A percentile compares a stretch with the other conserved stretches of the same genome.
Evolutionary conservation across 257 asterid species (phyloP).

Genomic region (Solanum ossicruentum): DNA sequence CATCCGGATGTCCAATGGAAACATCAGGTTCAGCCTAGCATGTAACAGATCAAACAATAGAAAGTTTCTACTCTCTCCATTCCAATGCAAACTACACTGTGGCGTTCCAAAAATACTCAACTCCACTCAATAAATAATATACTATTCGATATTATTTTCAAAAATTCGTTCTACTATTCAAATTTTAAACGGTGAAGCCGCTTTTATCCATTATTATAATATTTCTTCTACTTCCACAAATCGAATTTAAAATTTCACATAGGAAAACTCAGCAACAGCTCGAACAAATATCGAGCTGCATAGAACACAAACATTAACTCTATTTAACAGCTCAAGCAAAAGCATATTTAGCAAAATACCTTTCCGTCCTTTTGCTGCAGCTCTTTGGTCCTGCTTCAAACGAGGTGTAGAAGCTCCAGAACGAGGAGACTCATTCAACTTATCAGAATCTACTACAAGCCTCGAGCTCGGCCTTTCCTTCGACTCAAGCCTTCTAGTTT

Average conservation of each 20-base stretch:
- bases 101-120: not conserved
- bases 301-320: not conserved
- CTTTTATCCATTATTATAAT: not conserved
- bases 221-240: not conserved
- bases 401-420: conserved; percentile 24
- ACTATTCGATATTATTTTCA: not conserved
- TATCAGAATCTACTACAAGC: conserved; percentile 35
- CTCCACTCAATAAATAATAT: not conserved
- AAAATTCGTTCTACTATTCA: not conserved
- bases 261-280: not conserved
- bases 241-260: not conserved
- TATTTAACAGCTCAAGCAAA: not conserved
- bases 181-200: not conserved
- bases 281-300: not conserved
- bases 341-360: not conserved
- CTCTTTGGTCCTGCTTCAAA: conserved; percentile 40
- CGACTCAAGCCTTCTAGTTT: conserved; percentile 35
- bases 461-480: conserved; percentile 29
- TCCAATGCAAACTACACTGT: not conserved
- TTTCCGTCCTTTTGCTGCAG: conserved; percentile 23
- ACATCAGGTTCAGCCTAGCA: not conserved
- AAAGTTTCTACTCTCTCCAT: not conserved
- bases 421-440: conserved; percentile 38
- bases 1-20: not conserved
- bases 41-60: not conserved